A percentile compares a stretch with the other conserved stretches of the same genome.
These are phyloP conservation scores for Fusarium hostae DNA, from an alignment of 2,329 filamentous ascomycete genomes.

Conservation along the genomic window DNA sequence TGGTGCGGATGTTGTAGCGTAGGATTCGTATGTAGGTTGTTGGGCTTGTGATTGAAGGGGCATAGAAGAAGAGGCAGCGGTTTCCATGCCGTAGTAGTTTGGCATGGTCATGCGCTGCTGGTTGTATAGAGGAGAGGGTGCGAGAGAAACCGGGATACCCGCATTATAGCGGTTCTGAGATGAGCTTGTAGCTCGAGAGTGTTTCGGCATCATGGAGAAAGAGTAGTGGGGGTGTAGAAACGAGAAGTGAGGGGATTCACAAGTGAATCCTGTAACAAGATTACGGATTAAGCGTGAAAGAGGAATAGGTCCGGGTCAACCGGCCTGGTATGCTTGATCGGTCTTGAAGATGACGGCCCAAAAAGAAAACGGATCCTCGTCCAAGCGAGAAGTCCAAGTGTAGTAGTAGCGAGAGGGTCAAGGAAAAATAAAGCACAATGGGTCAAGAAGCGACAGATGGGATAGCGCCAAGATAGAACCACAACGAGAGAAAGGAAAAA, in stretches of 20 bases:
- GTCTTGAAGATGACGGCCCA: slow-evolving; percentile 30
- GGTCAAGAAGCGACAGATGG: slow-evolving; percentile 41
- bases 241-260: slow-evolving; percentile 25
- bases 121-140: slow-evolving; percentile 56
- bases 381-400: slow-evolving; percentile 30
- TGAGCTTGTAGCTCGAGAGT: slow-evolving; percentile 54
- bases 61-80: slow-evolving; percentile 48
- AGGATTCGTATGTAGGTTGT: slow-evolving; percentile 54
- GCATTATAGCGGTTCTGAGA: slow-evolving; percentile 47
- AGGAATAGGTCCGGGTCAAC: slow-evolving; percentile 42
- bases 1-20: slow-evolving; percentile 49
- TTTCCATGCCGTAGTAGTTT: slow-evolving; percentile 54
- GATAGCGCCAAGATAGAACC: slow-evolving; percentile 45
- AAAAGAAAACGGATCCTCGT: slow-evolving; percentile 35
- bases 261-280: slow-evolving; percentile 30
- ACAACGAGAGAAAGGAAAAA: slow-evolving; percentile 35
- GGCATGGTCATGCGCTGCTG: slow-evolving; percentile 55
- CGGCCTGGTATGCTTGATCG: slow-evolving; percentile 41
- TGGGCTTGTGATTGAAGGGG: slow-evolving; percentile 49
- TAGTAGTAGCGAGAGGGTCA: slow-evolving; percentile 29
- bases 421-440: slow-evolving; percentile 30
- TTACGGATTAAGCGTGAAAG: slow-evolving; percentile 45
- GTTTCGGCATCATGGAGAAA: slow-evolving; percentile 56
- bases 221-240: slow-evolving; percentile 18
- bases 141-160: slow-evolving; percentile 53